A percentile compares a stretch with the other conserved stretches of the same genome.
phyloP scores from a whole-genome alignment of 73 alveolate genomes.

The Symbiodinium natans region DNA sequence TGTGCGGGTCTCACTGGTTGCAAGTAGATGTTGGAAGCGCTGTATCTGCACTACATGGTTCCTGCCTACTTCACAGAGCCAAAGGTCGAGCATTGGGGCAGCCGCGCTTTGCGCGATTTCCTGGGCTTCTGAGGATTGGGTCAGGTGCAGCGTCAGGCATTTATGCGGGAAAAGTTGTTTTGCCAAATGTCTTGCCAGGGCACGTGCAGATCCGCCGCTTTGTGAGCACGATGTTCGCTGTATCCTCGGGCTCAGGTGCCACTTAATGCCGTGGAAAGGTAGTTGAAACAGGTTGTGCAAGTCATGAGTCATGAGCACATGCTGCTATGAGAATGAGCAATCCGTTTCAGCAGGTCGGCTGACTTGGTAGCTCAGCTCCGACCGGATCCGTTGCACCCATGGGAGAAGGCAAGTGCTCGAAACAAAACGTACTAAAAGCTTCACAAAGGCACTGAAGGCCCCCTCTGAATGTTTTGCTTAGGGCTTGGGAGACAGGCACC shows the following conservation, averaged over 20 bases:
- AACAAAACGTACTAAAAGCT: too few species aligned
- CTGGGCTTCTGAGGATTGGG: slow-evolving; percentile 73
- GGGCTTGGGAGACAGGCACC: background rate
- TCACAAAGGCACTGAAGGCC: too few species aligned
- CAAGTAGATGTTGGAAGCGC: too few species aligned
- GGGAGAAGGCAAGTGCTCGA: slow-evolving; percentile 54
- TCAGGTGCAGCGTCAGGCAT: background rate
- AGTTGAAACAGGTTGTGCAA: background rate
- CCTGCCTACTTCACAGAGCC: background rate
- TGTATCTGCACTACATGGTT: background rate
- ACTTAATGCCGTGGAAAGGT: too few species aligned
- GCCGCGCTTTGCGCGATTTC: background rate
- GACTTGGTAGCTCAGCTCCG: slow-evolving; percentile 38
- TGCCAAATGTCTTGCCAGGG: slow-evolving; percentile 26
- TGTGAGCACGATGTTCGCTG: slow-evolving; percentile 72
- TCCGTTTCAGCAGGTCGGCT: slow-evolving; percentile 71
- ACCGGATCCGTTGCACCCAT: slow-evolving; percentile 81
- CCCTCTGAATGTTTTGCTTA: too few species aligned
- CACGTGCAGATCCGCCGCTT: slow-evolving; percentile 56
- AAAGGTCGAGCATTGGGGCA: slow-evolving; percentile 37
- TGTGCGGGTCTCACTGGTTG: background rate
- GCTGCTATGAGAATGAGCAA: too few species aligned
- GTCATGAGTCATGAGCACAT: too few species aligned
- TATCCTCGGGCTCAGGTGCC: slow-evolving; percentile 53
- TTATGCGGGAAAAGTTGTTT: background rate